Evolutionary conservation across 2,329 filamentous ascomycete genomes (phyloP).

Genomic region (Alternaria incomplexa): DNA sequence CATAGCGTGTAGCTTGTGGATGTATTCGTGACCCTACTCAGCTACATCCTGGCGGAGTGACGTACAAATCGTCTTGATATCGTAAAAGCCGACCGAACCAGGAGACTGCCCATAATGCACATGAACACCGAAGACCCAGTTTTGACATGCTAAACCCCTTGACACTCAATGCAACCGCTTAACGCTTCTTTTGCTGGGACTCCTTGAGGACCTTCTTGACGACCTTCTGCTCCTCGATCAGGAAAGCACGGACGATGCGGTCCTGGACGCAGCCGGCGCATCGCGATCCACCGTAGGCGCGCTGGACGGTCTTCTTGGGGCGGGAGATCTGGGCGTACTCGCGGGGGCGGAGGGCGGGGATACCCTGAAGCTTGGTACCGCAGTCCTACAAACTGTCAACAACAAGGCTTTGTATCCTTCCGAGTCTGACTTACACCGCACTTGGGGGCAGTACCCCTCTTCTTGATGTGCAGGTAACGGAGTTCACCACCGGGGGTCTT

Average conservation of each 20-base stretch:
- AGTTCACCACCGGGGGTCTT: constrained; percentile 92
- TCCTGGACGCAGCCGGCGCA: constrained; percentile 99
- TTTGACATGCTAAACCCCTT: constrained; percentile 44
- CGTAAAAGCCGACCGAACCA: constrained; percentile 47
- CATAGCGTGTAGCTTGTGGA: constrained; percentile 35
- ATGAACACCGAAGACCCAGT: constrained; percentile 50
- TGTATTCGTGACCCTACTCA: constrained; percentile 46
- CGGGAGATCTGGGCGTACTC: constrained; percentile 97
- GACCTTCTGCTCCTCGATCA: constrained; percentile 99
- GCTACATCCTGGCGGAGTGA: constrained; percentile 41
- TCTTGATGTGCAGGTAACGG: constrained; percentile 99
- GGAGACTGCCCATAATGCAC: constrained; percentile 51
- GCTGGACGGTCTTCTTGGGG: constrained; percentile 99
- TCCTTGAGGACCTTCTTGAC: constrained; percentile 99
- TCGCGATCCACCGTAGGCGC: constrained; percentile 95
- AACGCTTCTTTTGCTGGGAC: constrained; percentile 77
- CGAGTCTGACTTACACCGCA: constrained; percentile 59
- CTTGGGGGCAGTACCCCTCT: constrained; percentile 97
- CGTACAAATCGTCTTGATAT: constrained; percentile 48
- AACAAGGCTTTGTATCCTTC: constrained; percentile 1
- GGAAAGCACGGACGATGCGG: constrained; percentile 95
- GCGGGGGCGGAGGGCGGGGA: constrained; percentile 96
- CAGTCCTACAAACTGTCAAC: constrained; percentile 74
- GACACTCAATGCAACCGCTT: constrained; percentile 35
- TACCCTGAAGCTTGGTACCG: constrained; percentile 94